Evolutionary conservation across 1,284 basidiomycete genomes (phyloP).

Genomic region (Coniferiporia weirii): DNA sequence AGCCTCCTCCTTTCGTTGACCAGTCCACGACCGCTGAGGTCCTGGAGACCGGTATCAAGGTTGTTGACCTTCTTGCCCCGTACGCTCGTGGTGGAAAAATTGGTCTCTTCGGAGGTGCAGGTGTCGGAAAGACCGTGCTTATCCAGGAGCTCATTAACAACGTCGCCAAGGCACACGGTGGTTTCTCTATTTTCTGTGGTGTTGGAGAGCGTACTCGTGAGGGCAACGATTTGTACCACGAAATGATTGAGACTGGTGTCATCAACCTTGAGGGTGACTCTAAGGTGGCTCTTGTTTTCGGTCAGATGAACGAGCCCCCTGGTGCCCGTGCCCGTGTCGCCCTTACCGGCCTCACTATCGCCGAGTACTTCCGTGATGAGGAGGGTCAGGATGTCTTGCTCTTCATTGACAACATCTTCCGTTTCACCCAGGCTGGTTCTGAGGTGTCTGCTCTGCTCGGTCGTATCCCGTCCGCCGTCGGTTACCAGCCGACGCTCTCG

Average conservation of each 20-base stretch:
- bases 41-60: slow-evolving; percentile 99
- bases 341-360: slow-evolving; percentile 96
- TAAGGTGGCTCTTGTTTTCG: slow-evolving; percentile 99
- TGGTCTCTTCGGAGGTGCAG: slow-evolving; percentile 99
- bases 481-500: slow-evolving; percentile 98
- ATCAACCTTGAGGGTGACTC: slow-evolving; percentile 98
- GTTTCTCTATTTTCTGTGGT: slow-evolving; percentile 99
- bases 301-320: slow-evolving; percentile 99
- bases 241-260: slow-evolving; percentile 99
- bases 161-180: slow-evolving; percentile 99
- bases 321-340: slow-evolving; percentile 99
- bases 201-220: slow-evolving; percentile 99
- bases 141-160: slow-evolving; percentile 99
- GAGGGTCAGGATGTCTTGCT: slow-evolving; percentile 99
- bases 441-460: slow-evolving; percentile 99
- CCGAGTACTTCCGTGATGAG: slow-evolving; percentile 99
- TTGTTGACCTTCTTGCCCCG: slow-evolving; percentile 97
- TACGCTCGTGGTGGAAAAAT: slow-evolving; percentile 99
- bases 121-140: slow-evolving; percentile 99
- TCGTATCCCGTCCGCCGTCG: slow-evolving; percentile 99
- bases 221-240: slow-evolving; percentile 99
- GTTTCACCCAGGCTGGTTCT: slow-evolving; percentile 99
- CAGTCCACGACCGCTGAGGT: slow-evolving; percentile 98
- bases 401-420: slow-evolving; percentile 99
- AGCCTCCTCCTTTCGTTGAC: slow-evolving; percentile 94